Conservation (phyloP, 441 rosid species). For the Populus tomentosa region DNA sequence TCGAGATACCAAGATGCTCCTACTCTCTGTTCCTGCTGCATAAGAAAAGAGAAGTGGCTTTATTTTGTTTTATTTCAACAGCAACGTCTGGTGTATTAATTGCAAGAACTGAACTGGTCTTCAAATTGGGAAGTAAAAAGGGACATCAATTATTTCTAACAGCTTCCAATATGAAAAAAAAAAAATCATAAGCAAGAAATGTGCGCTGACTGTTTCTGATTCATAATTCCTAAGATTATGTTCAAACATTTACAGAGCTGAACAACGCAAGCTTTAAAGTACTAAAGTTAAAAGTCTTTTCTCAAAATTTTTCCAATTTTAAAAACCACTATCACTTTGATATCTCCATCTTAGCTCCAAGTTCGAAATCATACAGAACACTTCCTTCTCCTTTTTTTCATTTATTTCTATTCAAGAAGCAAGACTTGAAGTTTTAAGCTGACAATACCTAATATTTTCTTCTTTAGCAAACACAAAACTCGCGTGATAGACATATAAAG, state of each 20-base stretch:
- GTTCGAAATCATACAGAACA: neutral
- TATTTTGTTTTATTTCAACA: neutral
- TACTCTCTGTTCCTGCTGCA: slow-evolving; percentile 36
- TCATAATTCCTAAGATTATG: neutral
- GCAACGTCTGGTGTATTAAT: neutral
- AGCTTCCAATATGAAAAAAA: neutral
- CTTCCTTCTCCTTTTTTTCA: neutral
- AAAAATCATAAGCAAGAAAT: neutral
- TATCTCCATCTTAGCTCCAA: neutral
- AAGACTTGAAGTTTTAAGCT: neutral
- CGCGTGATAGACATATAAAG: neutral
- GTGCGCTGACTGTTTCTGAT: neutral
- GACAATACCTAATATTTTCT: neutral
- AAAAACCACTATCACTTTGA: neutral
- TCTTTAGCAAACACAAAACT: neutral
- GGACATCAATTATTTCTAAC: neutral
- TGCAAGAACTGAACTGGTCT: neutral
- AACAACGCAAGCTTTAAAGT: neutral
- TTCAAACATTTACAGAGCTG: neutral
- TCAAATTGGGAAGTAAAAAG: neutral
- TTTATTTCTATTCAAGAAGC: neutral
- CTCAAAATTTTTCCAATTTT: neutral
- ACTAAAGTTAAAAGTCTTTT: neutral
- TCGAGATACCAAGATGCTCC: slow-evolving; percentile 36
- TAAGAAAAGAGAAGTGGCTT: neutral